phyloP scores from a whole-genome alignment of 805 yeast species.

The Vanderwaltozyma verrucispora region DNA sequence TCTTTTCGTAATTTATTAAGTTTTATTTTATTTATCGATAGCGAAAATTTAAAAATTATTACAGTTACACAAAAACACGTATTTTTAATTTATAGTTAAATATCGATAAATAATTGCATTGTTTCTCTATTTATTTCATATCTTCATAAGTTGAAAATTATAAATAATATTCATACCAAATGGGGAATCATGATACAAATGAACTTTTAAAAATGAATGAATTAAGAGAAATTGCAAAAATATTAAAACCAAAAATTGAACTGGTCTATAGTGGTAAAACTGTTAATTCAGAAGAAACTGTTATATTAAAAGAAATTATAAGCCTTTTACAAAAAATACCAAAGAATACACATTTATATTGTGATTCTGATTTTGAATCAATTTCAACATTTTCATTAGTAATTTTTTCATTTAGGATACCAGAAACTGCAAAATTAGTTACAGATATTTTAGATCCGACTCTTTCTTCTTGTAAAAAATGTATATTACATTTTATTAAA shows the following conservation, averaged over 20 bases:
- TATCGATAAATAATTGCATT: too few relatives aligned
- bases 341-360: constrained; percentile 40
- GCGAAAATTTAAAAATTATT: too few relatives aligned
- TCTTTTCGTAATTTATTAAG: too few relatives aligned
- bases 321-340: constrained; percentile 26
- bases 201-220: neutral
- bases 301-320: constrained; percentile 32
- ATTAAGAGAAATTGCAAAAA: neutral
- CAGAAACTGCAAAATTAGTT: constrained; percentile 36
- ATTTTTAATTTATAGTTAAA: too few relatives aligned
- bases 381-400: constrained; percentile 46
- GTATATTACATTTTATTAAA: constrained; percentile 43
- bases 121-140: too few relatives aligned
- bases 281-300: constrained; percentile 20
- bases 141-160: too few relatives aligned
- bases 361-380: constrained; percentile 39
- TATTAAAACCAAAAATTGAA: constrained; percentile 11
- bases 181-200: too few relatives aligned
- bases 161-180: too few relatives aligned
- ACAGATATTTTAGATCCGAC: constrained; percentile 31
- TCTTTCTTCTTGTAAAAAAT: constrained; percentile 41
- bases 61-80: too few relatives aligned
- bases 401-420: constrained; percentile 46
- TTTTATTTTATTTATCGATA: too few relatives aligned
- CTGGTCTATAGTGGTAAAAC: constrained; percentile 22